A percentile compares a stretch with the other conserved stretches of the same genome.
Conservation (phyloP, 805 yeast genomes). For the Metschnikowia kofuensis region DNA sequence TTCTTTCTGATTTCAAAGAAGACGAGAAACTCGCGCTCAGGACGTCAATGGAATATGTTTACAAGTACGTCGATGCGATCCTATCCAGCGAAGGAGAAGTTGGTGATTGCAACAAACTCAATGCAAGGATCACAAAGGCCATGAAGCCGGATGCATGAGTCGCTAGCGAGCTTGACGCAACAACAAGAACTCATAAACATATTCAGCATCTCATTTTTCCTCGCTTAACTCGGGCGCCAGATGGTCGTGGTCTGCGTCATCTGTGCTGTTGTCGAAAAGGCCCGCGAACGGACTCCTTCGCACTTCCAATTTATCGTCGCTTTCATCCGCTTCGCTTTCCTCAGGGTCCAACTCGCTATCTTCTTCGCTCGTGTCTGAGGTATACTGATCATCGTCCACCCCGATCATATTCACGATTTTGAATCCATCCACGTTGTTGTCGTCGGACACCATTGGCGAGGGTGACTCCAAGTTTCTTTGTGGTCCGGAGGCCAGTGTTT, state of each 20-base stretch:
- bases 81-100: constrained; percentile 22
- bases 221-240: background rate
- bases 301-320: background rate
- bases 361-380: constrained; percentile 12
- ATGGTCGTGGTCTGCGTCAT: constrained; percentile 4
- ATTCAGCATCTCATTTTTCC: background rate
- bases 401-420: constrained; percentile 6
- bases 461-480: constrained; percentile 3
- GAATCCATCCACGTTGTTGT: constrained; percentile 8
- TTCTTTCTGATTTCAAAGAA: constrained; percentile 30
- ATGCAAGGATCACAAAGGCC: constrained; percentile 18
- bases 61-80: constrained; percentile 23
- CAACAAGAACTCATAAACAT: background rate
- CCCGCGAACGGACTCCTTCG: constrained; percentile 1
- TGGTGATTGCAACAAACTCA: constrained; percentile 27
- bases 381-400: constrained; percentile 6
- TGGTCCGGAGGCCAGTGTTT: background rate
- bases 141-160: constrained; percentile 3
- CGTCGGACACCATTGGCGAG: constrained; percentile 12
- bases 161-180: background rate
- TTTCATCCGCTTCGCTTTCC: background rate
- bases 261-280: constrained; percentile 2
- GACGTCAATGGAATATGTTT: constrained; percentile 15
- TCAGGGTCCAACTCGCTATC: background rate
- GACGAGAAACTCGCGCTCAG: constrained; percentile 22